Evolutionary conservation across 345 rosid genomes (phyloP).

Genomic region (Ricinus communis): DNA sequence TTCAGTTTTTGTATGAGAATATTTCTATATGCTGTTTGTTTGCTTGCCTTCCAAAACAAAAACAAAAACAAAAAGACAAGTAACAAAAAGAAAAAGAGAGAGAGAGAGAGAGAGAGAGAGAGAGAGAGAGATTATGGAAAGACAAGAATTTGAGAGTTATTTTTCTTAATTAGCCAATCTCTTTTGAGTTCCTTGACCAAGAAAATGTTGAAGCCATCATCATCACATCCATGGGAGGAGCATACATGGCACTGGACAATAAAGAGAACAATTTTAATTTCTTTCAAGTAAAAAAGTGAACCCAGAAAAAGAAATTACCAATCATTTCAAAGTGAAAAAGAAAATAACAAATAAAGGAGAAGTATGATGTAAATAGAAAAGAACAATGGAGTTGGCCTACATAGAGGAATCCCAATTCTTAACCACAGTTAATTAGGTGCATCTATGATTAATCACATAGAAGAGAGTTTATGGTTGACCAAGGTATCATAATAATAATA

Average conservation of each 20-base stretch:
- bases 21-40: no score
- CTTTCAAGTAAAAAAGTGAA: constrained; percentile 3
- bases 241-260: constrained; percentile 1
- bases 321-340: background rate
- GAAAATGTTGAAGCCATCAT: constrained; percentile 1
- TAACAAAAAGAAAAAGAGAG: no score
- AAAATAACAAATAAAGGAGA: background rate
- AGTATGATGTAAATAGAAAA: background rate
- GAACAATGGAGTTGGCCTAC: background rate
- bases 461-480: background rate
- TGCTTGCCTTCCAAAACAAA: no score
- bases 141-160: no score
- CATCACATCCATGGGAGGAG: constrained; percentile 5
- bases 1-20: no score
- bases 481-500: no score
- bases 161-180: background rate
- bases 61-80: no score
- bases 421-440: background rate
- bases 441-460: background rate
- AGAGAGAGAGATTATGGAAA: no score
- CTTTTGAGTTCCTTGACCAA: background rate
- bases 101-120: no score
- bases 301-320: background rate
- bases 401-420: background rate
- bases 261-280: background rate